Conservation (phyloP, 2,329 filamentous ascomycete species). For the Cryphonectria naterciae region DNA sequence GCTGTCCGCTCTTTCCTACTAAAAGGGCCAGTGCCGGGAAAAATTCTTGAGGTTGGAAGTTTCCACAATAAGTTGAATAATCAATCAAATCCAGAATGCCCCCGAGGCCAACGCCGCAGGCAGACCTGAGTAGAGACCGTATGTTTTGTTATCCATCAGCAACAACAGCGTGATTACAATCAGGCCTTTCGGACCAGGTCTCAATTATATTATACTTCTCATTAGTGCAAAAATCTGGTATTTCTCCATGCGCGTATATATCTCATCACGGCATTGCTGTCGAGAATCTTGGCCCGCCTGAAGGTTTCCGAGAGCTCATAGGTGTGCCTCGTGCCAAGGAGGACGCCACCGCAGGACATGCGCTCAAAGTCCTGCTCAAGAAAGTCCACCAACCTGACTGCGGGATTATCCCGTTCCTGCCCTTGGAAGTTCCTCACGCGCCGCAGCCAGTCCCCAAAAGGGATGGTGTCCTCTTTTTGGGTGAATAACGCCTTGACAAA, state of each 20-base stretch:
- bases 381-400: constrained; percentile 36
- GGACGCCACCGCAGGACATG: constrained; percentile 37
- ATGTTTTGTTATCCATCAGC: too few relatives aligned
- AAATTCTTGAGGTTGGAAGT: too few relatives aligned
- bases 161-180: too few relatives aligned
- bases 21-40: too few relatives aligned
- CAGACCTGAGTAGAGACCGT: too few relatives aligned
- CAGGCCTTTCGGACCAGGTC: too few relatives aligned
- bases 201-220: too few relatives aligned
- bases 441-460: constrained; percentile 37
- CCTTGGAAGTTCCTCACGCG: constrained; percentile 31
- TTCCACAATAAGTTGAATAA: too few relatives aligned
- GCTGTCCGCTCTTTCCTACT: too few relatives aligned
- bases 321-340: not conserved
- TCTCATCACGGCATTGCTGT: not conserved
- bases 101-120: too few relatives aligned
- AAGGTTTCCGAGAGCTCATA: not conserved
- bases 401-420: constrained; percentile 35
- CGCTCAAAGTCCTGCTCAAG: constrained; percentile 36
- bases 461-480: constrained; percentile 29
- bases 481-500: constrained; percentile 33
- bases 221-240: not conserved
- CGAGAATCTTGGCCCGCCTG: not conserved
- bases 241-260: not conserved
- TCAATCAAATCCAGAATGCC: too few relatives aligned